Evolutionary conservation across 768 basidiomycete species (phyloP).

Genomic region (Fibroporia radiculosa): DNA sequence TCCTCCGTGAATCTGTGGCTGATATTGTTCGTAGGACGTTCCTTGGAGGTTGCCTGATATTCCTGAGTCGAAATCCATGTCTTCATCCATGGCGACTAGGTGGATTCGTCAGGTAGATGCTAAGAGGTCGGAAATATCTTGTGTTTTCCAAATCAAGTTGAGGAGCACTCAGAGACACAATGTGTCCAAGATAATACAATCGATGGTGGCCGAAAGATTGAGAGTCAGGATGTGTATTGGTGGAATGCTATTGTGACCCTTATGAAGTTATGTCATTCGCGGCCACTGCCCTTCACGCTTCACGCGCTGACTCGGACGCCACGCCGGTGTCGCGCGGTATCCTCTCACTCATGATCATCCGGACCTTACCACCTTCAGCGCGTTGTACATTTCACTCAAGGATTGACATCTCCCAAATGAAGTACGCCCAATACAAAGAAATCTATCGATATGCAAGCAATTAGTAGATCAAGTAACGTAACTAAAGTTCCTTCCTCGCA

Average conservation of each 20-base stretch:
- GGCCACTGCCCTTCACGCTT: neutral
- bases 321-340: conserved; percentile 20
- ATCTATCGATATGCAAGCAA: too few species aligned
- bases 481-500: conserved; percentile 37
- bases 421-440: too few species aligned
- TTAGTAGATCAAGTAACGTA: neutral
- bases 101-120: neutral
- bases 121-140: neutral
- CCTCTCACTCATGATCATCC: conserved; percentile 3
- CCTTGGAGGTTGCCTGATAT: conserved; percentile 26
- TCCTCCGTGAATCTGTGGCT: conserved; percentile 27
- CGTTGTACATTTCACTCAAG: too few species aligned
- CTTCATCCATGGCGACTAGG: conserved; percentile 50
- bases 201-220: conserved; percentile 10
- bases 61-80: conserved; percentile 59
- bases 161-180: neutral
- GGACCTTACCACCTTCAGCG: neutral
- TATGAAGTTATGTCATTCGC: conserved; percentile 12
- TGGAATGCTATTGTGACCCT: conserved; percentile 14
- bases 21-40: conserved; percentile 27
- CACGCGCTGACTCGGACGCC: conserved; percentile 14
- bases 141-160: neutral
- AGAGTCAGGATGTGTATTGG: conserved; percentile 10
- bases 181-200: neutral
- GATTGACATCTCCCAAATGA: too few species aligned